Base-by-base conservation (phyloP, 208 protist species). In the Crithidia bombi region DNA sequence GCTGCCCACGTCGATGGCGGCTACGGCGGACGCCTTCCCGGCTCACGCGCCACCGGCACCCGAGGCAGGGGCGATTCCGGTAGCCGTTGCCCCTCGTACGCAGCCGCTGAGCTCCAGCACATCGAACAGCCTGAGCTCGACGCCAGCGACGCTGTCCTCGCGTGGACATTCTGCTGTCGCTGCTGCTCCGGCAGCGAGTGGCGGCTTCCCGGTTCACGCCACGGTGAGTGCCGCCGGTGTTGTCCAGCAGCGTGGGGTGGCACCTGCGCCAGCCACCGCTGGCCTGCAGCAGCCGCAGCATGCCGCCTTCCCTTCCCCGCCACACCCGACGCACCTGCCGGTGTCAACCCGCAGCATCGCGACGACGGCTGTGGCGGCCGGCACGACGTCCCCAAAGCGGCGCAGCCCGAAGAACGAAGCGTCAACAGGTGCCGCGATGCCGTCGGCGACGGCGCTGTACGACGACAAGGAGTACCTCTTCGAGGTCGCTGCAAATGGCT, bases 381-480 rank as follows among this genome's bases (percentile, higher is more conserved):
- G 33, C 35, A 30, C 62, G n/a, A 58, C 26, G 15, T 62, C 65
- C 0, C 55, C 65, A 21, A 67, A 36, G 69, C 67, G 61, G 49
- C 28, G 59, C 68, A 58, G n/a, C 25, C 51, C 39, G 28, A 49
- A 47, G 41, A 47, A 39, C 39, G 58, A 66, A 25, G 19, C 55
- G 9, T 21, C 30, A 51, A 33, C 33, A 32, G 63, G 73, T 15
- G 57, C 47, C 57, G 57, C 47, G 47, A 51, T 68, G 44, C 46
- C 41, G 3, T 65, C 64, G 6, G 70, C 70, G 5, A 47, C 32
- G 17, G 30, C 51, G 41, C 41, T 90, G 14, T 90, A 86, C 73
- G 67, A 71, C 2, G 79, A 87, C 46, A 38, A 15, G 15, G 41
- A 75, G n/a, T 81, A 82, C 61, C 61, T 87, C 17, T 73, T 87